Conservation (phyloP, 805 yeast species). For the Tetrapisispora nanseiensis region DNA sequence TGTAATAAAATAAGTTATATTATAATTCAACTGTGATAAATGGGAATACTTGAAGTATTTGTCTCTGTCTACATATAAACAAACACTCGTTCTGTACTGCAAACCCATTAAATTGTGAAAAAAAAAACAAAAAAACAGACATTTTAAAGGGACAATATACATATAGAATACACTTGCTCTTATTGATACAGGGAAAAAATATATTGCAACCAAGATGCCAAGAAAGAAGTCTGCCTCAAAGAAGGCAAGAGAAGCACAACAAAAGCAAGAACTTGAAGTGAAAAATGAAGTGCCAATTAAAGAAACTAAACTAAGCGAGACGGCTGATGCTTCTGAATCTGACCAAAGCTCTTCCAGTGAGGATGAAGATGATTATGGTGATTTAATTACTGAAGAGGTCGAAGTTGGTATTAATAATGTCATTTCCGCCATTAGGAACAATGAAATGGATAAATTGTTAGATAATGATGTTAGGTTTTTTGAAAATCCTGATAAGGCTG, state of each 20-base stretch:
- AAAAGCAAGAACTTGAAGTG: conserved; percentile 2
- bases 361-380: conserved; percentile 89
- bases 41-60: no score
- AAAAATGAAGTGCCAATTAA: conserved; percentile 4
- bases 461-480: conserved; percentile 68
- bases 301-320: conserved; percentile 16
- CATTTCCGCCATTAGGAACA: conserved; percentile 53
- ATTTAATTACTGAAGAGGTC: conserved; percentile 73
- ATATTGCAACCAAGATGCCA: conserved; percentile 42
- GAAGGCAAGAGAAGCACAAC: conserved; percentile 47
- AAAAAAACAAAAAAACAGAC: no score
- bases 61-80: no score
- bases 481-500: conserved; percentile 47
- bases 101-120: no score
- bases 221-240: conserved; percentile 82
- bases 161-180: no score
- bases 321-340: conserved; percentile 12
- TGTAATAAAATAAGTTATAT: no score
- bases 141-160: no score
- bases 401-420: conserved; percentile 72
- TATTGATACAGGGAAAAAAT: no score
- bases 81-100: no score
- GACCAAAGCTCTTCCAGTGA: conserved; percentile 33
- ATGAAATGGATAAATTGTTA: conserved; percentile 50
- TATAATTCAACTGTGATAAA: no score